phyloP scores from a whole-genome alignment of 441 rosid genomes.

The Adansonia madagascariensis region DNA sequence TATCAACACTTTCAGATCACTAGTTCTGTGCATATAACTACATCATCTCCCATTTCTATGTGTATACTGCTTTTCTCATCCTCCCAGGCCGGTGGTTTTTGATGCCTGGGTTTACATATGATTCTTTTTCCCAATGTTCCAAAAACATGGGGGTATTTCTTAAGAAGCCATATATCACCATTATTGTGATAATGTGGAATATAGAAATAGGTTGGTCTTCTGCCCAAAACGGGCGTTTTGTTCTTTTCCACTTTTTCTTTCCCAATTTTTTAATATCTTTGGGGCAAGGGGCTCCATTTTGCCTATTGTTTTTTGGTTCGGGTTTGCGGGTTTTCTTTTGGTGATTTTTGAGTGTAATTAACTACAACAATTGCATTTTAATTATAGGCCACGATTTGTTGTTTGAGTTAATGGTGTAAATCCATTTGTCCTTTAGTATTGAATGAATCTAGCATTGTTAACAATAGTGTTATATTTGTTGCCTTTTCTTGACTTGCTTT shows the following conservation, averaged over 20 bases:
- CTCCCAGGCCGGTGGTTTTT: constrained; percentile 34
- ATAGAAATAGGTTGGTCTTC: constrained; percentile 31
- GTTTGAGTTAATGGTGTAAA: constrained; percentile 31
- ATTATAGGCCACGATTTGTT: constrained; percentile 39
- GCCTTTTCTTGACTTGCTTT: too few species aligned
- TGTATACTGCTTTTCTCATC: constrained; percentile 32
- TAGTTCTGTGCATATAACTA: constrained; percentile 49
- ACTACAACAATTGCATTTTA: constrained; percentile 33
- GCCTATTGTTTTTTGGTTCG: constrained; percentile 5
- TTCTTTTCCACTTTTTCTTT: background rate
- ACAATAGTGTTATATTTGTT: too few species aligned
- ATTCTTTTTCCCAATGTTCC: constrained; percentile 49
- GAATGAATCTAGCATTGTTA: too few species aligned
- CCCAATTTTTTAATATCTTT: constrained; percentile 26
- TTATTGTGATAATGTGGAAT: constrained; percentile 5
- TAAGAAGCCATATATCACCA: constrained; percentile 23
- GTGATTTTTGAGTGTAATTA: constrained; percentile 37
- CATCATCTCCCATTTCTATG: constrained; percentile 34
- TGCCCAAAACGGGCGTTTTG: constrained; percentile 37
- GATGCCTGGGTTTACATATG: constrained; percentile 35
- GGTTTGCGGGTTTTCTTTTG: constrained; percentile 23
- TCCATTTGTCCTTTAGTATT: background rate
- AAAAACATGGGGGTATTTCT: constrained; percentile 49
- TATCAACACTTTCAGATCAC: constrained; percentile 13
- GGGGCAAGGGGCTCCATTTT: constrained; percentile 35